phyloP scores from a whole-genome alignment of 2,329 filamentous ascomycete species.

The Verticillium nubilum region DNA sequence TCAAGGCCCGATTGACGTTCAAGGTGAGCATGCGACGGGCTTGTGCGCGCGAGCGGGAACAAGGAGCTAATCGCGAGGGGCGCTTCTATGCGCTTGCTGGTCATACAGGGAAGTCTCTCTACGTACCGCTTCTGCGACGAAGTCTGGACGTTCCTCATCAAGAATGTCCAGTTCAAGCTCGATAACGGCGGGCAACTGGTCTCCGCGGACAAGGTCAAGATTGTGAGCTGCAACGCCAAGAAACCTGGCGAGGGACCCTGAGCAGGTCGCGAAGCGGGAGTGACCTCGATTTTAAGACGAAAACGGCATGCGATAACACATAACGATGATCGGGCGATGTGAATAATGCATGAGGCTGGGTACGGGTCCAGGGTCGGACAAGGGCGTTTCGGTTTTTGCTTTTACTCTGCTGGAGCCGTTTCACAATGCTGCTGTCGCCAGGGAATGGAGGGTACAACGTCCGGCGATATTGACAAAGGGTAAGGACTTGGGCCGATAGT shows the following conservation, averaged over 20 bases:
- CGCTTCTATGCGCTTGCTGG: neutral
- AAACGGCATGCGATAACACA: neutral
- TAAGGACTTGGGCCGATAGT: neutral
- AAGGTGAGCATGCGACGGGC: conserved; percentile 61
- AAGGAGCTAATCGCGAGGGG: neutral
- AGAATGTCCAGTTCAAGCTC: conserved; percentile 98
- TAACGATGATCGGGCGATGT: neutral
- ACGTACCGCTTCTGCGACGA: conserved; percentile 99
- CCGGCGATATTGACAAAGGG: neutral
- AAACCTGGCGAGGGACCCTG: conserved; percentile 37
- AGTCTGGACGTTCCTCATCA: conserved; percentile 99
- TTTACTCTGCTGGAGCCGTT: neutral
- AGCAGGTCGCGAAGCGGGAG: neutral
- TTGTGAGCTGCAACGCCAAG: conserved; percentile 96
- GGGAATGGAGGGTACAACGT: neutral
- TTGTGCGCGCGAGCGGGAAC: neutral
- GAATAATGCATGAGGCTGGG: neutral
- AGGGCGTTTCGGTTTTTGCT: neutral
- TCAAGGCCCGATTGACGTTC: conserved; percentile 86
- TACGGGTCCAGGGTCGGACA: neutral
- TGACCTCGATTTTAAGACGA: neutral
- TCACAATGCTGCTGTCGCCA: neutral
- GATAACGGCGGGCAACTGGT: conserved; percentile 71
- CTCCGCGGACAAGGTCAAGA: conserved; percentile 90
- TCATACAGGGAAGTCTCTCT: conserved; percentile 78